Evolutionary conservation across 805 yeast species (phyloP), one percentile per base, ranked within the genome.

Genomic region (Metschnikowia shivogae): DNA sequence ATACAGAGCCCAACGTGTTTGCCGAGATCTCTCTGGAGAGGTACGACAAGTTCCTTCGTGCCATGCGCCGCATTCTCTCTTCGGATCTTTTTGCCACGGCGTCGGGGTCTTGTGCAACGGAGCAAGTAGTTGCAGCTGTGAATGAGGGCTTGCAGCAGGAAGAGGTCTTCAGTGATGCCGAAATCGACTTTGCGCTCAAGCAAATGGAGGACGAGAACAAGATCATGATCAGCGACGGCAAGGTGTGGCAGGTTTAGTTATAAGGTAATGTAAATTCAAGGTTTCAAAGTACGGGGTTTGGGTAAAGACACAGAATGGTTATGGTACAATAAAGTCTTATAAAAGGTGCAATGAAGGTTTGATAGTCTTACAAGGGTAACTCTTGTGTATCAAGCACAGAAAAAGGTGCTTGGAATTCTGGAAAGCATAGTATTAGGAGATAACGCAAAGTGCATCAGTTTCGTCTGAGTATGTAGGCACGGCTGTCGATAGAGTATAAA

Each of bases 141-240:
- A 71, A 71, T 51, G 66, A 57, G 36, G 63, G 52, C 35, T 54
- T 70, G 43, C 61, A 64, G 19, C 75, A 70, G 53, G 76, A 71
- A 46, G 75, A 71, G 42, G 49, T 57, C 14, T 71, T 69, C 50
- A 47, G 53, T 26, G 47, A 47, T 4, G 51, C 44, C 13, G 76
- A 71, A 48, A 54, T 68, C 33, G 50, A 48, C 29, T 59, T 59
- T 22, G 74, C 66, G 5, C 58, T 70, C 27, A 50, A 47, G 33
- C 60, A 49, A 45, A 62, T 70, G 70, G 62, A 59, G 41, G 58
- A 56, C 12, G 72, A 67, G 47, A 70, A 66, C 49, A 61, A 65
- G 54, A 54, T 70, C 34, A 63, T 64, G 62, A 46, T 59, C n/a
- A 61, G 64, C 42, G 72, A 68, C 48, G 73, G 70, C 28, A 66